phyloP scores from a whole-genome alignment of 2,329 filamentous ascomycete species.

The Tympanopsis confertula region DNA sequence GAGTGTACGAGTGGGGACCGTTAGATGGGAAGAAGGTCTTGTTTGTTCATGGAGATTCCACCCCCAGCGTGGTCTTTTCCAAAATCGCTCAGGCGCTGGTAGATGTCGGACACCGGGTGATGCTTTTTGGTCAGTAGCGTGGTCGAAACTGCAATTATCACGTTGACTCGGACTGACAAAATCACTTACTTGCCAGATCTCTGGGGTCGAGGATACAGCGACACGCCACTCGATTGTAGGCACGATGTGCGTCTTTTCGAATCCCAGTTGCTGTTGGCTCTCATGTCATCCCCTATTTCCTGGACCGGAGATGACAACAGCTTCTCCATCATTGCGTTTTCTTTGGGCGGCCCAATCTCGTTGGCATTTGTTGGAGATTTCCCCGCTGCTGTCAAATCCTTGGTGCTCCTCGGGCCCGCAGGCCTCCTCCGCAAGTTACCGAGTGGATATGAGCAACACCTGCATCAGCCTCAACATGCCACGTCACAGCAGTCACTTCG shows the following conservation, averaged over 20 bases:
- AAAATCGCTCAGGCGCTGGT: conserved; percentile 13
- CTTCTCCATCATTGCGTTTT: conserved; percentile 10
- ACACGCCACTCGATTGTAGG: conserved; percentile 9
- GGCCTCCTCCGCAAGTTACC: too few species aligned
- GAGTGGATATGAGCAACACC: conserved; percentile 8
- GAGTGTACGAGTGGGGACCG: conserved; percentile 18
- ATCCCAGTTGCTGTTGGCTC: conserved; percentile 7
- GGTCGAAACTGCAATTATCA: conserved; percentile 1
- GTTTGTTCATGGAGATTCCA: conserved; percentile 16
- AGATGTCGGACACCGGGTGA: conserved; percentile 13
- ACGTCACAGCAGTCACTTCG: conserved; percentile 7
- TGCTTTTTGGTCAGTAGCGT: conserved; percentile 13
- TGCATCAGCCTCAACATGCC: conserved; percentile 8
- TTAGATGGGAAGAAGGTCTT: conserved; percentile 13
- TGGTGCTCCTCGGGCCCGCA: conserved; percentile 10
- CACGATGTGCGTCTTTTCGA: conserved; percentile 9
- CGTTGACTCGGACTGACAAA: conserved; percentile 1
- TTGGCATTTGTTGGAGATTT: conserved; percentile 7
- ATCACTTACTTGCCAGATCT: conserved; percentile 6
- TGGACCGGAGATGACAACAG: conserved; percentile 7
- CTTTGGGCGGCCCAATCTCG: conserved; percentile 9
- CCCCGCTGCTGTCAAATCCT: conserved; percentile 5
- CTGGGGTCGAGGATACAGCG: conserved; percentile 14
- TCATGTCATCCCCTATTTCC: conserved; percentile 8
- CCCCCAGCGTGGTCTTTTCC: conserved; percentile 10